These are phyloP conservation scores for Neurospora tetraspora DNA, from an alignment of 495 filamentous ascomycete genomes.

Conservation along the genomic window DNA sequence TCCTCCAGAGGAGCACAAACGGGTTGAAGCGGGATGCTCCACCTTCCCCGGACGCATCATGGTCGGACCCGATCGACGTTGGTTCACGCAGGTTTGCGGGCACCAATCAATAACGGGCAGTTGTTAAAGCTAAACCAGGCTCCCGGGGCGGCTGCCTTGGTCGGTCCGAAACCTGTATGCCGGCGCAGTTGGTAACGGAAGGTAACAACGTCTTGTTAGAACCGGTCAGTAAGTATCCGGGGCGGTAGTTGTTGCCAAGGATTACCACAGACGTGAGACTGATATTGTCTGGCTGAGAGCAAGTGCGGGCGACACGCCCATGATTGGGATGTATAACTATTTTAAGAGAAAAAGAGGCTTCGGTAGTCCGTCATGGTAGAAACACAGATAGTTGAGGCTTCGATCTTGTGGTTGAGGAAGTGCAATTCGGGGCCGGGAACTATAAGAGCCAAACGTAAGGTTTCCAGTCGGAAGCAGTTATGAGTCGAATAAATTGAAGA, in stretches of 20 bases:
- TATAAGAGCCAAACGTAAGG: not conserved
- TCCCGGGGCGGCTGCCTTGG: not conserved
- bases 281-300: not conserved
- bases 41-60: not conserved
- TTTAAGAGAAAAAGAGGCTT: not conserved
- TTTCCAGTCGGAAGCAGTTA: not conserved
- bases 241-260: not conserved
- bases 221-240: not conserved
- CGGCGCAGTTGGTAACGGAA: not conserved
- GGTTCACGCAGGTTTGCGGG: slow-evolving; percentile 4
- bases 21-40: not conserved
- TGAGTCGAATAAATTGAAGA: not conserved
- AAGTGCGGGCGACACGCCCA: not conserved
- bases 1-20: not conserved
- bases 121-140: not conserved
- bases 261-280: not conserved
- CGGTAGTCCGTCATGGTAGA: not conserved
- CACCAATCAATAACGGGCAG: slow-evolving; percentile 7
- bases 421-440: not conserved
- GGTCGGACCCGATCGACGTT: not conserved
- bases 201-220: not conserved
- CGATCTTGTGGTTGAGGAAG: not conserved
- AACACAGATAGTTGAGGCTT: not conserved
- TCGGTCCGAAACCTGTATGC: not conserved
- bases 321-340: not conserved